Base-by-base conservation (phyloP, 2,329 filamentous ascomycete genomes). In the Tympanopsis confertula region DNA sequence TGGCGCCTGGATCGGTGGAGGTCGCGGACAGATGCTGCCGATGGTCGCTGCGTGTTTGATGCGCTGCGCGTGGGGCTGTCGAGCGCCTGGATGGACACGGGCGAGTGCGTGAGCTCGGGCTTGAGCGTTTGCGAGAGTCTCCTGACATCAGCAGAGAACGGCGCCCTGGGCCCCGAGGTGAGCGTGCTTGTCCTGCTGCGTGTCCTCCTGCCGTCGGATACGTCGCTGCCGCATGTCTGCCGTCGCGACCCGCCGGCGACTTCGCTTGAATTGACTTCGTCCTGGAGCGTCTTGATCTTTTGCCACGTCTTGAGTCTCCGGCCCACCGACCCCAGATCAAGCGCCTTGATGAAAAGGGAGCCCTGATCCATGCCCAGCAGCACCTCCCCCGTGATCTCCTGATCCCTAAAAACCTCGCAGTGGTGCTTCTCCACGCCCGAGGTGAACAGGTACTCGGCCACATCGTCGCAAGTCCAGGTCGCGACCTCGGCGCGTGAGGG, bases 311-410 rank as follows among this genome's bases (percentile, higher is more conserved):
- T 93, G 43, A 96, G 62, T 43, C 89, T 74, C 40, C 86, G 74
- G 5, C 89, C 89, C 47, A 96, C 88, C 3, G 88, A 86, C 14
- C 89, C 89, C 46, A 96, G 69, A 47, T 95, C 86, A 49, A 95
- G 94, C 35, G 91, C 88, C 54, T 94, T 94, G 65, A 96, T 81
- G 55, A 95, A 94, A 13, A 96, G 69, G 28, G 91, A 93, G 40
- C 86, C 85, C 61, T 95, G 89, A 50, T 95, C 87, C 86, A 96
- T 94, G 38, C 85, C 86, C 38, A 98, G 63, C 28, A 98, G 63
- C 3, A 96, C 89, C 50, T 96, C 88, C 36, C 91, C 91, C 2
- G 84, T 81, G 41, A 98, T 96, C 56, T 98, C 91, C 58, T 98
- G 89, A 51, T 96, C 88, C 47, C 82, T 71, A 51, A 98, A 98